These are phyloP conservation scores for Hypoxylon cercidicola DNA, from an alignment of 495 filamentous ascomycete species.

Conservation along the genomic window DNA sequence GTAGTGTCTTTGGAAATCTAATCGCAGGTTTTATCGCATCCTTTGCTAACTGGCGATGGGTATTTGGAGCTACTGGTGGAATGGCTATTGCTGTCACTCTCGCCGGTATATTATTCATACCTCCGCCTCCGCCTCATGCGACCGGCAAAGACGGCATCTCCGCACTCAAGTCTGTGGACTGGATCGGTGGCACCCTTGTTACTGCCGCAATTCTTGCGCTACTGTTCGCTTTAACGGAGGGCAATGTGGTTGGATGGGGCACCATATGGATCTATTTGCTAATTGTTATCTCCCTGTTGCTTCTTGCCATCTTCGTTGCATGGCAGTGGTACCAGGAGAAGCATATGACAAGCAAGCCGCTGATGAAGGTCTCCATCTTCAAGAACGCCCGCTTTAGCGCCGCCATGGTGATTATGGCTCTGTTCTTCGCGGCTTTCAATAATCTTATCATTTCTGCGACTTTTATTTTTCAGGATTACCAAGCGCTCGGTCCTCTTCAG, in stretches of 20 bases:
- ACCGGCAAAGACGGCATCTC: conserved; percentile 41
- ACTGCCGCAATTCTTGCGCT: conserved; percentile 70
- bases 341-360: conserved; percentile 53
- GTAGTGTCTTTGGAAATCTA: conserved; percentile 66
- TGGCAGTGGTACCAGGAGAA: conserved; percentile 73
- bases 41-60: conserved; percentile 69
- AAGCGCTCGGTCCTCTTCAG: conserved; percentile 61
- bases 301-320: conserved; percentile 67
- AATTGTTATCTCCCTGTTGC: conserved; percentile 68
- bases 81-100: conserved; percentile 68
- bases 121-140: conserved; percentile 59
- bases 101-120: conserved; percentile 72
- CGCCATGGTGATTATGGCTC: conserved; percentile 67
- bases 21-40: conserved; percentile 63
- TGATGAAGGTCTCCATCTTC: conserved; percentile 70
- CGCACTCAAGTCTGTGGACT: conserved; percentile 63
- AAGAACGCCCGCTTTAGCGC: conserved; percentile 62
- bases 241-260: conserved; percentile 73
- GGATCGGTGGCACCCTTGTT: conserved; percentile 71
- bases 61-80: conserved; percentile 73
- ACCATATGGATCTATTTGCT: conserved; percentile 72
- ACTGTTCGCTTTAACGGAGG: conserved; percentile 71
- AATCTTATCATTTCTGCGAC: conserved; percentile 69
- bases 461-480: conserved; percentile 71
- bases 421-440: conserved; percentile 70